Evolutionary conservation across 208 protist genomes (phyloP).

Genomic region (Borovskyia barvae): DNA sequence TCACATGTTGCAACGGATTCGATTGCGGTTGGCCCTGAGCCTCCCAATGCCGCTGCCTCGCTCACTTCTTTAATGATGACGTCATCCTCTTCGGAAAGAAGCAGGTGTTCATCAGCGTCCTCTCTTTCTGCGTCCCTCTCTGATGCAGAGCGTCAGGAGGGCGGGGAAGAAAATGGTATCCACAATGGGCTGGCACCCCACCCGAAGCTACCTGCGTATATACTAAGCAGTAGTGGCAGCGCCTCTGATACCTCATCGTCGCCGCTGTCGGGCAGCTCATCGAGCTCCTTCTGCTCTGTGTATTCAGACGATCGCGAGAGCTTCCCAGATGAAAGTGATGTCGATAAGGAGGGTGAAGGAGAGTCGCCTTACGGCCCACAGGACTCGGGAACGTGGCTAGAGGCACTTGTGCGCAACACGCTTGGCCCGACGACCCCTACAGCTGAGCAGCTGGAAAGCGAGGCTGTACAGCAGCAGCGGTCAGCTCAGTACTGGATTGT

Average conservation of each 20-base stretch:
- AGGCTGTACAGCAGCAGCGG: slow-evolving; percentile 42
- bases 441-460: slow-evolving; percentile 26
- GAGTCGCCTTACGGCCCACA: slow-evolving; percentile 13
- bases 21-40: too few relatives aligned
- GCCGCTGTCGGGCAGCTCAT: slow-evolving; percentile 7
- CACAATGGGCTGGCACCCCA: too few relatives aligned
- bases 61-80: too few relatives aligned
- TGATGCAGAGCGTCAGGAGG: too few relatives aligned
- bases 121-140: too few relatives aligned
- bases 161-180: too few relatives aligned
- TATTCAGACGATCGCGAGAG: slow-evolving; percentile 51
- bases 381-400: slow-evolving; percentile 31
- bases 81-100: too few relatives aligned
- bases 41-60: too few relatives aligned
- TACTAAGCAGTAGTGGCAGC: not conserved
- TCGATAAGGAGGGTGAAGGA: not conserved
- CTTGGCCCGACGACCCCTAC: slow-evolving; percentile 8
- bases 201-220: too few relatives aligned
- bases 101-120: too few relatives aligned
- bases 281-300: slow-evolving; percentile 25
- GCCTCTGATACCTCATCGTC: slow-evolving; percentile 2
- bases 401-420: slow-evolving; percentile 17
- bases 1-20: too few relatives aligned
- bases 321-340: slow-evolving; percentile 14
- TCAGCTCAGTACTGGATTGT: slow-evolving; percentile 66